Conservation (phyloP, 2,329 filamentous ascomycete genomes). For the Pseudogymnoascus pannorum region DNA sequence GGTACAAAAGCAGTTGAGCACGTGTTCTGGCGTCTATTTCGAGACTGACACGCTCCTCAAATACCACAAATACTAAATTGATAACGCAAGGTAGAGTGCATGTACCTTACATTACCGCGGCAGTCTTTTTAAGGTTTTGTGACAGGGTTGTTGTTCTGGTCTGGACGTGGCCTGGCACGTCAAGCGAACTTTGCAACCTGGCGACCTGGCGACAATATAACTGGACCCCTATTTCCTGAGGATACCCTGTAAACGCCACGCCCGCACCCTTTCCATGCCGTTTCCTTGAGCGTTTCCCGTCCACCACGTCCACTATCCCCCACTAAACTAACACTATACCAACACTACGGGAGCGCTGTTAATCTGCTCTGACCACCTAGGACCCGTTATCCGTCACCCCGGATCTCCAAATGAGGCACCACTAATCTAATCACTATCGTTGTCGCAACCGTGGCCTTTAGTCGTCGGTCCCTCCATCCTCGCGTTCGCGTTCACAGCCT, state of each 20-base stretch:
- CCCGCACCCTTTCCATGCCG: background rate
- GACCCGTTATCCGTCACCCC: background rate
- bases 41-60: background rate
- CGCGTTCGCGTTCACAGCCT: slow-evolving; percentile 6
- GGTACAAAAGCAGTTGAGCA: background rate
- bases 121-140: slow-evolving; percentile 9
- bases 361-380: slow-evolving; percentile 6
- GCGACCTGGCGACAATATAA: background rate
- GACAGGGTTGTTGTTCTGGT: background rate
- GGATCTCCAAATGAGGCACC: background rate
- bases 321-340: background rate
- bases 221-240: background rate
- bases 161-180: background rate
- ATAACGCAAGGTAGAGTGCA: slow-evolving; percentile 7
- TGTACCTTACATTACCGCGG: slow-evolving; percentile 1
- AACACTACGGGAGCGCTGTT: background rate
- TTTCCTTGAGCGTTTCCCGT: background rate
- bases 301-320: background rate
- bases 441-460: slow-evolving; percentile 6
- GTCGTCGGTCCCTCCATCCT: slow-evolving; percentile 2
- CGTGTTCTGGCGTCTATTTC: slow-evolving; percentile 5
- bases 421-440: slow-evolving; percentile 7
- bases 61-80: slow-evolving; percentile 2
- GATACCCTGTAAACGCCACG: slow-evolving; percentile 5
- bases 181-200: background rate